Base-by-base conservation (phyloP, 306 rosid species). In the Prunus mongolica region DNA sequence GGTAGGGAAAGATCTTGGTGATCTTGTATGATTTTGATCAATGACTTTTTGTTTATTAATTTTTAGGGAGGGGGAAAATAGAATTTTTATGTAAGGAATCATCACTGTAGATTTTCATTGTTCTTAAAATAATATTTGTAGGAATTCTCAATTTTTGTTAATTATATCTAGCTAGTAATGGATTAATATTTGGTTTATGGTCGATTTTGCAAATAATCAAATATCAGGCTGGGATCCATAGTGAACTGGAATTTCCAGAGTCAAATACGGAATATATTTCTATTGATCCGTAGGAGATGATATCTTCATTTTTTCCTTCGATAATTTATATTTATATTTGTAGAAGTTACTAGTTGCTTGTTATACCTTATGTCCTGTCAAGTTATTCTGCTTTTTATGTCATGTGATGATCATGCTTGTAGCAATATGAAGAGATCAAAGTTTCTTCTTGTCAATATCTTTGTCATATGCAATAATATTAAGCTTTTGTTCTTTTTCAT, bases 1-100 rank as follows among this genome's bases (percentile, higher is more conserved):
- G 20, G n/a, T 45, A 67, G 52, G 38, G 38, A 46, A 66, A 67
- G 72, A 67, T 57, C 63, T 57, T 60, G 67, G 67, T 62, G 20
- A 34, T 9, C 20, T 19, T 65, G 69, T 32, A 65, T 3, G 25
- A 3, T 34, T 71, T 54, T 32, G 50, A 13, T 52, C 9, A 11
- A 4, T 41, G 2, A 66, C 24, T 46, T 6, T 66, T 4, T 10
- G 25, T 56, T 52, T 52, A 56, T 56, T 19, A 12, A n/a, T 6
- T 55, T 19, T 19, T 19, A 2, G 13, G 62, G 27, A 20, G 62
- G 13, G 12, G 27, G 28, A 56, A 8, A 56, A 56, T 56, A 24
- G 13, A 56, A n/a, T 56, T 56, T 56, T 19, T 8, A 20, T 56
- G 62, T 6, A 22, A 13, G 19, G 32, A 24, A 54, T 70, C 30